Conservation (phyloP, 345 rosid genomes). For the Populus ilicifolia region DNA sequence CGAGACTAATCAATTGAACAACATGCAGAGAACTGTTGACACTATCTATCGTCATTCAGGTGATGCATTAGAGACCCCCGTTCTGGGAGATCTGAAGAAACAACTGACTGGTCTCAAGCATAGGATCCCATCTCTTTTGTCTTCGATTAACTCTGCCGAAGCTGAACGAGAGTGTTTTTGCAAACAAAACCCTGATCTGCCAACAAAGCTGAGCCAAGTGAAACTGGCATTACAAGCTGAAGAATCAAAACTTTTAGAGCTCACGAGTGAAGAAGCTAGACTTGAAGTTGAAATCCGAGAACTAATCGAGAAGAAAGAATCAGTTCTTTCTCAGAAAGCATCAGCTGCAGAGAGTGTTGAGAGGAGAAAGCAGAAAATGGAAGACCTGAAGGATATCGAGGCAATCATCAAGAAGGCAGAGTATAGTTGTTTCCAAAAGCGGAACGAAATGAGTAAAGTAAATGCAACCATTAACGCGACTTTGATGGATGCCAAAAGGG, state of each 20-base stretch:
- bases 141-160: not conserved
- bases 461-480: not conserved
- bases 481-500: not conserved
- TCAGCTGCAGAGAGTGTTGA: not conserved
- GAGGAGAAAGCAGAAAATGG: not conserved
- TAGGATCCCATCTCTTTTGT: not conserved
- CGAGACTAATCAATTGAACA: not conserved
- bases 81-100: not conserved
- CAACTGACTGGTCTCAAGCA: not conserved
- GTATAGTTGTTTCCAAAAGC: not conserved
- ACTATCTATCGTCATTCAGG: not conserved
- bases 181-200: not conserved
- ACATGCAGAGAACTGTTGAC: not conserved
- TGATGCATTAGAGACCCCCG: not conserved
- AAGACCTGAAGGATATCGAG: not conserved
- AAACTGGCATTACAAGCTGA: not conserved
- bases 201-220: not conserved
- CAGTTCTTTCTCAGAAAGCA: not conserved
- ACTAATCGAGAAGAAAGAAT: not conserved
- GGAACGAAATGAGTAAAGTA: not conserved
- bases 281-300: not conserved
- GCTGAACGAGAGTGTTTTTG: not conserved
- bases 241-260: not conserved
- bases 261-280: not conserved
- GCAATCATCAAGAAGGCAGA: not conserved